phyloP scores from a whole-genome alignment of 441 rosid genomes.

The Cnidoscolus chayamansa region DNA sequence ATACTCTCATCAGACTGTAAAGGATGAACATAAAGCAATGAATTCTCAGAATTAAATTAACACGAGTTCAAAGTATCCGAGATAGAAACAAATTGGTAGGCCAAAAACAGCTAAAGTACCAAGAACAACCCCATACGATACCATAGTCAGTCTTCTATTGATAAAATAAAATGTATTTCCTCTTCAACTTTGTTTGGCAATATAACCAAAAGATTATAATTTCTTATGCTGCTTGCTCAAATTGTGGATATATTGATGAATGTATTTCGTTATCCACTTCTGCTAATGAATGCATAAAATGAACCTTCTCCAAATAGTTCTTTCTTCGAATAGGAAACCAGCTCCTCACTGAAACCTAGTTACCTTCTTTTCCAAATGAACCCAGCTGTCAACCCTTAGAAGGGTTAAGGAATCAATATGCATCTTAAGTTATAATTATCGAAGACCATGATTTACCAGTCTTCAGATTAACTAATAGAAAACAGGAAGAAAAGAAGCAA shows the following conservation, averaged over 20 bases:
- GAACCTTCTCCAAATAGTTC: not conserved
- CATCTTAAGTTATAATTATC: not conserved
- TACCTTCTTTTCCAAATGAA: not conserved
- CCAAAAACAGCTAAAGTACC: not conserved
- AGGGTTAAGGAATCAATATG: not conserved
- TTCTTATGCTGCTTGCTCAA: too few relatives aligned
- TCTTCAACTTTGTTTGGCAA: too few relatives aligned
- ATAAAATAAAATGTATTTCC: too few relatives aligned
- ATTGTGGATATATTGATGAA: not conserved
- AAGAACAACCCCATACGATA: not conserved
- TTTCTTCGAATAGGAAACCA: not conserved
- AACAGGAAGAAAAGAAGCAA: not conserved
- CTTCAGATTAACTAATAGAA: not conserved
- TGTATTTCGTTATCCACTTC: not conserved
- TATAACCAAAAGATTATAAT: too few relatives aligned
- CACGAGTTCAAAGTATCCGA: not conserved
- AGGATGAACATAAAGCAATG: conserved; percentile 6
- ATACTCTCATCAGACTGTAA: conserved; percentile 21
- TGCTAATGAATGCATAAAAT: too few relatives aligned
- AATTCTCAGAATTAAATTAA: not conserved
- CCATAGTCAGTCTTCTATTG: not conserved
- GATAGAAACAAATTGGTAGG: not conserved
- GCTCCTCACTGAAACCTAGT: not conserved
- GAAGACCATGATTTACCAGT: not conserved
- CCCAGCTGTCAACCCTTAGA: not conserved